phyloP scores from a whole-genome alignment of 2,329 filamentous ascomycete species.

The Didymella segeticola region DNA sequence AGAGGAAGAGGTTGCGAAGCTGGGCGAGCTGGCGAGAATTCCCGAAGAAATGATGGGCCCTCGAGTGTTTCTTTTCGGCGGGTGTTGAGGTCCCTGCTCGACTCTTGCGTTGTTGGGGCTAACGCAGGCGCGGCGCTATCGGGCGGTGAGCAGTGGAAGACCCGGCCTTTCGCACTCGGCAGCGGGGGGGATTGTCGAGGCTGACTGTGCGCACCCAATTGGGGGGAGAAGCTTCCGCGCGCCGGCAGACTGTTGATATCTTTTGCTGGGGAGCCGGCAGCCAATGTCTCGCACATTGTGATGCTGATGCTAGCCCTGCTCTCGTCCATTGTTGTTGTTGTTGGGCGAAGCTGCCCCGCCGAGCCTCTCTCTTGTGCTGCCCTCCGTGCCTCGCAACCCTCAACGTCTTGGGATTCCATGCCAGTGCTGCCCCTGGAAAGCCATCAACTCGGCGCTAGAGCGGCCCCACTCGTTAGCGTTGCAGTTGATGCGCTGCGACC shows the following conservation, averaged over 20 bases:
- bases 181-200: not conserved
- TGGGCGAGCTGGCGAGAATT: slow-evolving; percentile 23
- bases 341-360: too few species aligned
- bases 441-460: too few species aligned
- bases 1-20: slow-evolving; percentile 36
- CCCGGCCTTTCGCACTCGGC: slow-evolving; percentile 7
- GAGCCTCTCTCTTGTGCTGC: too few species aligned
- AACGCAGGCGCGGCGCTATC: slow-evolving; percentile 16
- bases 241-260: slow-evolving; percentile 10
- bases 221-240: not conserved
- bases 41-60: slow-evolving; percentile 40
- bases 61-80: slow-evolving; percentile 23
- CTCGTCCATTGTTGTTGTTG: too few species aligned
- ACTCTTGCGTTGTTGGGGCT: slow-evolving; percentile 22
- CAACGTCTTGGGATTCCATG: not conserved
- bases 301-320: too few species aligned
- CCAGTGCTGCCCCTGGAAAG: slow-evolving; percentile 5
- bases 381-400: not conserved
- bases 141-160: slow-evolving; percentile 19
- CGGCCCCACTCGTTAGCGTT: slow-evolving; percentile 24
- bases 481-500: slow-evolving; percentile 30
- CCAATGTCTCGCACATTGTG: too few species aligned
- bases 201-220: not conserved
- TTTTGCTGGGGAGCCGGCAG: too few species aligned
- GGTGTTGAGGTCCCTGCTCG: slow-evolving; percentile 45